Conservation (phyloP, 164 flowering plant genomes). For the Platanus orientalis region DNA sequence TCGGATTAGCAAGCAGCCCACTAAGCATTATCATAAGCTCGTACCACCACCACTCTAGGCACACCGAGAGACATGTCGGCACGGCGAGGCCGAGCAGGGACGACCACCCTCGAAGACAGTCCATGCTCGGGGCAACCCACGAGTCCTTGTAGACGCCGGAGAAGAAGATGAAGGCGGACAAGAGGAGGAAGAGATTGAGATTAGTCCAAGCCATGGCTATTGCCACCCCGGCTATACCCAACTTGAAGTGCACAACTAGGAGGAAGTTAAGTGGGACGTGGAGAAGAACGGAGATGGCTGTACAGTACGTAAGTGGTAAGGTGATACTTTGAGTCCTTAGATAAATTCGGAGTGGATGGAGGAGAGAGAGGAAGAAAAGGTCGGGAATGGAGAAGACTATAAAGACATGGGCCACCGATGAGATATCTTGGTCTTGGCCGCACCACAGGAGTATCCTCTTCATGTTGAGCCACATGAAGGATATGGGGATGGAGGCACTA, state of each 20-base stretch:
- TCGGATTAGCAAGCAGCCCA: constrained; percentile 85
- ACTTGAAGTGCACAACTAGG: constrained; percentile 41
- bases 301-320: constrained; percentile 76
- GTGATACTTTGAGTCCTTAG: constrained; percentile 65
- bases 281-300: constrained; percentile 35
- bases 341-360: constrained; percentile 72
- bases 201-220: constrained; percentile 56
- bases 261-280: constrained; percentile 59
- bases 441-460: constrained; percentile 59
- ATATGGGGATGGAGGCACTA: constrained; percentile 53
- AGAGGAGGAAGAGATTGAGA: constrained; percentile 50
- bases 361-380: constrained; percentile 65
- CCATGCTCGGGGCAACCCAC: constrained; percentile 16
- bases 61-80: constrained; percentile 74
- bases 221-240: constrained; percentile 70
- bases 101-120: constrained; percentile 48
- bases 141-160: constrained; percentile 14
- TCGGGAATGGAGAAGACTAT: constrained; percentile 69
- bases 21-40: constrained; percentile 99
- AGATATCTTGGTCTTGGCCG: constrained; percentile 52
- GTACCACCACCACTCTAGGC: constrained; percentile 92
- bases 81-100: constrained; percentile 46
- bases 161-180: constrained; percentile 35
- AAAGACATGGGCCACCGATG: constrained; percentile 49
- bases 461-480: constrained; percentile 63